Base-by-base conservation (phyloP, 2,329 filamentous ascomycete genomes). In the Pseudocercospora fijiensis region DNA sequence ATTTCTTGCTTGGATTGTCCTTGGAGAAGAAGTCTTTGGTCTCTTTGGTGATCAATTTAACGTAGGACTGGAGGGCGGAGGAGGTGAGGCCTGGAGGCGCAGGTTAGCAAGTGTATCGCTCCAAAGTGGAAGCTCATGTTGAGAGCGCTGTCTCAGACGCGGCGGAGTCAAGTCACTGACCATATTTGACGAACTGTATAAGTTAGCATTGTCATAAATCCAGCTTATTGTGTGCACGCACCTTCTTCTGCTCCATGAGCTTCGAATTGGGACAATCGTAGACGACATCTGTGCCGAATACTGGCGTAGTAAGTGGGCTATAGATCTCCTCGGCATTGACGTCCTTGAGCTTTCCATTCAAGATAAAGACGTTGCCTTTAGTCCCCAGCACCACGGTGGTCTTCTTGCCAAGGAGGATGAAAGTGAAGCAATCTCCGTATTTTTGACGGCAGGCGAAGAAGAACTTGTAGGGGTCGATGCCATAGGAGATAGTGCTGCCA, bases 191-290 rank as follows among this genome's bases (percentile, higher is more conserved):
- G 74, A 93, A 92, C 88, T 86, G 71, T 24, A 7, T 33, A 8
- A n/a, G 51, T 69, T 52, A 67, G 60, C 28, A 55, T 49, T 28
- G 20, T n/a, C 30, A 7, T 28, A 16, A 7, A 6, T 28, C 24
- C 18, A 10, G 9, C 45, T 30, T 13, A 47, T 47, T 9, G 27
- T 11, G 6, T 20, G 22, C n/a, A n/a, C 59, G 58, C 79, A 67
- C 90, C 86, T 94, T 95, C 83, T 96, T 96, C 83, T 96, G 92
- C 81, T 96, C 92, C 92, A 96, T 96, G 74, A 96, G 85, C 80
- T 96, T 96, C 63, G 91, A 84, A 76, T 96, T 96, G 47, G 91
- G 91, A 79, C 91, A 95, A 76, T 96, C 92, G 76, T 96, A 96
- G 60, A 96, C 90, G 26, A 96, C 92, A 79, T 93, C 89, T 72